A percentile compares a stretch with the other conserved stretches of the same genome.
phyloP scores from a whole-genome alignment of 2,329 filamentous ascomycete genomes.

The Botryosphaeria dothidea region DNA sequence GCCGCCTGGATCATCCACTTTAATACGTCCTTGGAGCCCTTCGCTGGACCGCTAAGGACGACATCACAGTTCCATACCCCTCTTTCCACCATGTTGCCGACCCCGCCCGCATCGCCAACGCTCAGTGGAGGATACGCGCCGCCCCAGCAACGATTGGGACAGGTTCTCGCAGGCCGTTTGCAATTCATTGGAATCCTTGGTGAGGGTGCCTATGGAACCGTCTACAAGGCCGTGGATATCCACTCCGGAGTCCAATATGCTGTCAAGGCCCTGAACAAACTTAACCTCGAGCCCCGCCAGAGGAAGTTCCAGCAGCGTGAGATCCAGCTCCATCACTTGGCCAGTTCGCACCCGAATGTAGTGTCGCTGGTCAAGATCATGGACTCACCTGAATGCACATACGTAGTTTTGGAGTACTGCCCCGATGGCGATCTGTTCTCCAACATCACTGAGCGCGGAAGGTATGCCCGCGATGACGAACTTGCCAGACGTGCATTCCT shows the following conservation, averaged over 20 bases:
- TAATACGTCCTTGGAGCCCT: conserved; percentile 29
- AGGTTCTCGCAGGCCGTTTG: conserved; percentile 77
- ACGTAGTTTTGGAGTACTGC: conserved; percentile 95
- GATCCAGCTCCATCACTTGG: conserved; percentile 86
- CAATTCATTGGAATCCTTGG: conserved; percentile 84
- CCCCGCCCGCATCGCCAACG: conserved; percentile 51
- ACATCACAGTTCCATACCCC: conserved; percentile 19
- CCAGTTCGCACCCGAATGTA: conserved; percentile 87
- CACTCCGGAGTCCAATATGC: conserved; percentile 82
- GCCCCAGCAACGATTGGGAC: conserved; percentile 85
- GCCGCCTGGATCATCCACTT: conserved; percentile 6
- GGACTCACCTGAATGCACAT: conserved; percentile 88
- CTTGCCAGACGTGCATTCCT: conserved; percentile 86
- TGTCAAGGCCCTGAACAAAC: conserved; percentile 95
- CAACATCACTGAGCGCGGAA: conserved; percentile 93
- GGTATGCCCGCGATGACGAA: conserved; percentile 89
- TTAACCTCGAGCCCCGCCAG: conserved; percentile 85
- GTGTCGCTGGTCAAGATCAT: conserved; percentile 93
- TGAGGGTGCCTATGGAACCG: conserved; percentile 93
- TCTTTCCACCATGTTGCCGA: conserved; percentile 48
- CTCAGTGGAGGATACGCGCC: conserved; percentile 44
- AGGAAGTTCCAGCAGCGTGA: conserved; percentile 89
- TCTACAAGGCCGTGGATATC: conserved; percentile 86
- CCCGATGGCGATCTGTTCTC: conserved; percentile 95
- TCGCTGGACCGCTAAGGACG: conserved; percentile 43